These are phyloP conservation scores for Castanopsis chinensis DNA, from an alignment of 306 rosid species.

Conservation along the genomic window DNA sequence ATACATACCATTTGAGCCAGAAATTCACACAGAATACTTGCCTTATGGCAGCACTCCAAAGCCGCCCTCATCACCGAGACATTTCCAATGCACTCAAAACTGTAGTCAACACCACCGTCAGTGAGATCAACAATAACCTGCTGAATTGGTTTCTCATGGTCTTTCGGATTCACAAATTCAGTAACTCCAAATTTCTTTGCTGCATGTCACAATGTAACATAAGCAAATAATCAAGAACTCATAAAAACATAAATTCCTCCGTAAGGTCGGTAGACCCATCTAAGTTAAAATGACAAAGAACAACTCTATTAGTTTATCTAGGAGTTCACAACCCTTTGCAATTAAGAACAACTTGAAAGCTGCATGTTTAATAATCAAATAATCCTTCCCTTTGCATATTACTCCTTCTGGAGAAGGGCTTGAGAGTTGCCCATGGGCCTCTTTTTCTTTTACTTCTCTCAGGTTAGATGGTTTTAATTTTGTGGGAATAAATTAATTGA, in stretches of 20 bases:
- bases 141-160: constrained; percentile 83
- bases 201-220: constrained; percentile 37
- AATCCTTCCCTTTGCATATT: not conserved
- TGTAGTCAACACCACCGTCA: constrained; percentile 92
- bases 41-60: constrained; percentile 97
- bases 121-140: constrained; percentile 84
- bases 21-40: constrained; percentile 20
- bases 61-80: constrained; percentile 92
- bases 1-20: constrained; percentile 8
- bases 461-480: too few relatives aligned
- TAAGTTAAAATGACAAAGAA: too few relatives aligned
- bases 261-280: too few relatives aligned
- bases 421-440: too few relatives aligned
- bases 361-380: not conserved
- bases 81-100: constrained; percentile 98
- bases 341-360: not conserved
- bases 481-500: too few relatives aligned
- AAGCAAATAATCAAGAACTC: constrained; percentile 3
- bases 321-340: not conserved
- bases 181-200: constrained; percentile 89
- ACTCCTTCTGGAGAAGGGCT: too few relatives aligned
- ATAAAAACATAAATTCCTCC: not conserved
- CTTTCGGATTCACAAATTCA: constrained; percentile 91
- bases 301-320: too few relatives aligned
- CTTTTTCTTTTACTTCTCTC: too few relatives aligned